Base-by-base conservation (phyloP, 1,284 basidiomycete genomes). In the Pterulicium gracile region DNA sequence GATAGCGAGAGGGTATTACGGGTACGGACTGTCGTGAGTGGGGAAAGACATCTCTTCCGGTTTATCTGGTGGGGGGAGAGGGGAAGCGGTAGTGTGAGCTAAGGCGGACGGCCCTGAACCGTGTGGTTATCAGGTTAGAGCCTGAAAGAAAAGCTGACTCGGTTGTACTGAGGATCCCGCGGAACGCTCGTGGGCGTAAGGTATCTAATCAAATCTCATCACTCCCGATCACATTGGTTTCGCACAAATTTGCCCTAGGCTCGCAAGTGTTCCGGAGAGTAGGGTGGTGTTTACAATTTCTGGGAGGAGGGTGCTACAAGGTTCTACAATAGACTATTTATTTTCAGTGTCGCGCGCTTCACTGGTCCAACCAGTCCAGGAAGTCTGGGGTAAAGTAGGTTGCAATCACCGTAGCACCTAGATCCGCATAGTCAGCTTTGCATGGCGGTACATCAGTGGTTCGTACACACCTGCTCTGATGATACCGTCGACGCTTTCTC, bases 341-440 rank as follows among this genome's bases (percentile, higher is more conserved):
- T n/a, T n/a, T n/a, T n/a, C n/a, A n/a, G n/a, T 17, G 7, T 17
- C n/a, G n/a, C n/a, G 4, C 36, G 36, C 36, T 15, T 57, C 55
- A 73, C 50, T 61, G 64, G 24, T 81, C 79, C 47, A 96, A 61
- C 92, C 93, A 95, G 48, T 94, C 86, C 49, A 97, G 70, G 65
- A 98, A 93, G 36, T 96, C 82, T 1, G 95, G 95, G 0, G 95
- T 97, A 58, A 98, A 98, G 69, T 98, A 98, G 1, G 81, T 85
- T 49, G 98, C 62, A 53, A 98, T 88, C 51, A 98, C 68, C 2
- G 87, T 92, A 22, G 90, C 91, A 7, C 91, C 88, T 88, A 52
- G 1, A 45, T 21, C 39, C 17, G 50, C 52, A 49, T 54, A 47
- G 40, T 49, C 35, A 45, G 21, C 19, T 20, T 48, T 45, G 50